phyloP scores from a whole-genome alignment of 2,329 filamentous ascomycete genomes.

The Cordyceps cateniannulata region DNA sequence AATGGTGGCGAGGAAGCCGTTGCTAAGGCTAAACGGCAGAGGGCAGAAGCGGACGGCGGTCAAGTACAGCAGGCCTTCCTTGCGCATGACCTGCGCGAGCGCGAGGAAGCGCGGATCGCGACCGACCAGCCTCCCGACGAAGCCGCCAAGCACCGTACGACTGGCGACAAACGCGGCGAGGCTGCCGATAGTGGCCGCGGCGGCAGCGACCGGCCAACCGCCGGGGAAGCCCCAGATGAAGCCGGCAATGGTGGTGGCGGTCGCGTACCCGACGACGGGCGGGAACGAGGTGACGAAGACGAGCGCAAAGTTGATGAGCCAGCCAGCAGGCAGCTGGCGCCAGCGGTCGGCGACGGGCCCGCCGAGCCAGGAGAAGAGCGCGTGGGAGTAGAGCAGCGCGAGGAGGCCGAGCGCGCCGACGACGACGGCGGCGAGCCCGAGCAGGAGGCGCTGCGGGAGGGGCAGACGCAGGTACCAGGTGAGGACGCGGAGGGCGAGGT shows the following conservation, averaged over 20 bases:
- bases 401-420: constrained; percentile 55
- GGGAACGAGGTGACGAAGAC: constrained; percentile 77
- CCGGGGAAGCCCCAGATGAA: constrained; percentile 50
- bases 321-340: constrained; percentile 67
- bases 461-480: constrained; percentile 48
- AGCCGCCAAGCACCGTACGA: constrained; percentile 68
- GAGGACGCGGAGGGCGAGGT: constrained; percentile 30
- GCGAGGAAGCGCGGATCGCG: constrained; percentile 83
- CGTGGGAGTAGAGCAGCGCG: constrained; percentile 70
- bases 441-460: constrained; percentile 40
- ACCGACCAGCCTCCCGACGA: constrained; percentile 75
- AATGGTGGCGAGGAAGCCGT: constrained; percentile 90
- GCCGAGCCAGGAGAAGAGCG: constrained; percentile 68
- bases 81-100: constrained; percentile 77
- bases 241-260: constrained; percentile 50
- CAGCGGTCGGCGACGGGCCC: constrained; percentile 65
- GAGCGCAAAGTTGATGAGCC: constrained; percentile 66
- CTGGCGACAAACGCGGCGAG: constrained; percentile 74
- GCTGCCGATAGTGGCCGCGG: constrained; percentile 72
- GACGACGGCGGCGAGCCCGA: constrained; percentile 47
- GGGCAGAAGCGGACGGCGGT: constrained; percentile 91
- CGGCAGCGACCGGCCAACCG: constrained; percentile 78
- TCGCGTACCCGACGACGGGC: constrained; percentile 81
- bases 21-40: constrained; percentile 85
- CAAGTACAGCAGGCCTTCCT: constrained; percentile 82